phyloP scores from a whole-genome alignment of 2,329 filamentous ascomycete species.

The Microsporum audouinii region DNA sequence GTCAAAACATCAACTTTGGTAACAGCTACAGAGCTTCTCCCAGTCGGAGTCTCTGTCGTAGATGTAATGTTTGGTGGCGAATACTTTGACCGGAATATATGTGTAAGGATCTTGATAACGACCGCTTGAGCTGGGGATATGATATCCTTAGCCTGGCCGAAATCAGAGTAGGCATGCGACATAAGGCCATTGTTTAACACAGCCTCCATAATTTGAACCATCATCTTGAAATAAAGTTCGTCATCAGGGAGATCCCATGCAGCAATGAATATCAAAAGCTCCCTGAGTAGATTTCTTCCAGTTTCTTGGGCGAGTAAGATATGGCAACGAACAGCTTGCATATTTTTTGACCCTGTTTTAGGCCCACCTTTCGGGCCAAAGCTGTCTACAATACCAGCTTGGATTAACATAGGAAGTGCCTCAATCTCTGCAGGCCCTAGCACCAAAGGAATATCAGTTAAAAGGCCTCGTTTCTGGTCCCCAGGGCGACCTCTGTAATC shows the following conservation, averaged over 20 bases:
- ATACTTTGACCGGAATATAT: slow-evolving; percentile 64
- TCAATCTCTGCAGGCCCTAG: slow-evolving; percentile 92
- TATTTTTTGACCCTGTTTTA: slow-evolving; percentile 53
- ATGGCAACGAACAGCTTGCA: slow-evolving; percentile 82
- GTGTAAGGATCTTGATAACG: slow-evolving; percentile 77
- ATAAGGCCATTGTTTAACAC: slow-evolving; percentile 81
- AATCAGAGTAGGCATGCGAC: slow-evolving; percentile 82
- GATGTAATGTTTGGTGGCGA: slow-evolving; percentile 38
- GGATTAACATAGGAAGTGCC: slow-evolving; percentile 92
- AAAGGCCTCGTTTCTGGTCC: slow-evolving; percentile 56
- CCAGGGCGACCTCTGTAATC: slow-evolving; percentile 41
- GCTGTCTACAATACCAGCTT: slow-evolving; percentile 82
- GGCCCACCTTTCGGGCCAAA: slow-evolving; percentile 57
- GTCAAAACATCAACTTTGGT: slow-evolving; percentile 50
- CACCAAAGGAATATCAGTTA: slow-evolving; percentile 91
- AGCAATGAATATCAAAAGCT: slow-evolving; percentile 89
- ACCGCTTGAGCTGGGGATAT: slow-evolving; percentile 92
- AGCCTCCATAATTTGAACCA: slow-evolving; percentile 88
- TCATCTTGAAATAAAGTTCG: slow-evolving; percentile 91
- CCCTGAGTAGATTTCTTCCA: slow-evolving; percentile 75
- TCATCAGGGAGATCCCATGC: slow-evolving; percentile 94
- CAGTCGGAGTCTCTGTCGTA: slow-evolving; percentile 42
- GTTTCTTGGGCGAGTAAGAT: slow-evolving; percentile 83
- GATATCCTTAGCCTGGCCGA: slow-evolving; percentile 88
- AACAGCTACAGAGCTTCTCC: slow-evolving; percentile 46